Conservation (phyloP, 139 green algal genomes). For the Chlorella sorokiniana region DNA sequence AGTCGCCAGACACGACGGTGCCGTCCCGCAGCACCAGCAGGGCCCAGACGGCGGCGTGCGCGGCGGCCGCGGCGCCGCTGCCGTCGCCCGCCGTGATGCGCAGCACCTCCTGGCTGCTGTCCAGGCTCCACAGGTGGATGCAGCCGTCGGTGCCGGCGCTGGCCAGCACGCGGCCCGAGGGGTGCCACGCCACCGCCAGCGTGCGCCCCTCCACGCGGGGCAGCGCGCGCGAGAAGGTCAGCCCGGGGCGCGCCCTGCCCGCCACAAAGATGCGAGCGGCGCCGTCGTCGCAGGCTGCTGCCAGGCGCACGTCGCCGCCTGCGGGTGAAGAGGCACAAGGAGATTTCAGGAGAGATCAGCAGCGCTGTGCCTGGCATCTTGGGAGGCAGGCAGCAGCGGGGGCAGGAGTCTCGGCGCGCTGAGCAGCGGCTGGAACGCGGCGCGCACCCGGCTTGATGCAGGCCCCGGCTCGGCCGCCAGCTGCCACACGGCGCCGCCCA, state of each 20-base stretch:
- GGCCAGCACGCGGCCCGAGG: conserved; percentile 58
- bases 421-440: too few species aligned
- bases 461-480: conserved; percentile 62
- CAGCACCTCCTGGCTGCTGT: conserved; percentile 62
- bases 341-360: not conserved
- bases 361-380: not conserved
- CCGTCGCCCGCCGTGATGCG: conserved; percentile 69
- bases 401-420: too few species aligned
- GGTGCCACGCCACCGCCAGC: conserved; percentile 82
- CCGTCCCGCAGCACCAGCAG: conserved; percentile 80
- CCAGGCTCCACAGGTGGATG: conserved; percentile 72
- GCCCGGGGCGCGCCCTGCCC: conserved; percentile 57
- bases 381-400: not conserved
- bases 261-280: conserved; percentile 78
- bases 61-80: not conserved
- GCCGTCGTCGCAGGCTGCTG: conserved; percentile 92
- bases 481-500: conserved; percentile 87
- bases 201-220: conserved; percentile 62
- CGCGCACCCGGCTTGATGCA: conserved; percentile 5
- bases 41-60: conserved; percentile 79
- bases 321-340: not conserved
- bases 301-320: conserved; percentile 49
- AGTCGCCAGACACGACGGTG: conserved; percentile 85
- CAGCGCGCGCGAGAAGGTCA: conserved; percentile 53
- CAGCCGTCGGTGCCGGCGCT: conserved; percentile 68